phyloP scores from a whole-genome alignment of 2,329 filamentous ascomycete genomes.

The Colletotrichum echinochloae region DNA sequence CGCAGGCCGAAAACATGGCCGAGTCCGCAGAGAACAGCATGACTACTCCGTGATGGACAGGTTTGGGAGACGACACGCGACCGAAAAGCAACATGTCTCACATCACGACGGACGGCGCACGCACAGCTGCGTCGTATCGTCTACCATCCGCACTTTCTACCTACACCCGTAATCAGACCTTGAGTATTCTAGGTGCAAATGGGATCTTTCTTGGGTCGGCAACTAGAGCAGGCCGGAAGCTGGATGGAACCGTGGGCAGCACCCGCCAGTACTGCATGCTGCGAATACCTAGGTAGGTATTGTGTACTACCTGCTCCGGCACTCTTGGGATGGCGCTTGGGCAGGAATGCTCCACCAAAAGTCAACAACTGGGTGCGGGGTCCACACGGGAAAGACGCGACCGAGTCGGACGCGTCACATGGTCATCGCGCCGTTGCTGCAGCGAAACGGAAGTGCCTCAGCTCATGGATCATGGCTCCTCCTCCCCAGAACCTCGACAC shows the following conservation, averaged over 20 bases:
- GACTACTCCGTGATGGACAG: constrained; percentile 12
- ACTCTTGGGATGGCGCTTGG: constrained; percentile 14
- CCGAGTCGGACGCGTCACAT: constrained; percentile 24
- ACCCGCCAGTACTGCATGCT: constrained; percentile 4
- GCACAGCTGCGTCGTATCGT: neutral
- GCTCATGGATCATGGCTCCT: constrained; percentile 1
- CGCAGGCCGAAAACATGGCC: constrained; percentile 66
- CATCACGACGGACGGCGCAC: neutral
- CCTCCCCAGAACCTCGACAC: constrained; percentile 7
- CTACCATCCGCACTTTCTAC: neutral
- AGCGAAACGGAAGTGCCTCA: constrained; percentile 29
- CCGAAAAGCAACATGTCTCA: constrained; percentile 21
- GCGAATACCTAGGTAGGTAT: neutral
- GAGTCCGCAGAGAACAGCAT: constrained; percentile 54
- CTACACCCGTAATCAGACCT: neutral
- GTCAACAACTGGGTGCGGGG: constrained; percentile 38
- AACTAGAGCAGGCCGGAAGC: neutral
- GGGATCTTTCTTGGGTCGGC: neutral
- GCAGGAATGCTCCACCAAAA: constrained; percentile 32
- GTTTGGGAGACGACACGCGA: neutral
- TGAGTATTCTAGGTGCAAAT: neutral
- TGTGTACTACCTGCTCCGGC: constrained; percentile 1
- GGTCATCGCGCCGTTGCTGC: constrained; percentile 24
- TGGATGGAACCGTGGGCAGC: neutral
- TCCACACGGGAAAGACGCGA: constrained; percentile 32